Base-by-base conservation (phyloP, 495 filamentous ascomycete genomes). In the Penicillium herquei region DNA sequence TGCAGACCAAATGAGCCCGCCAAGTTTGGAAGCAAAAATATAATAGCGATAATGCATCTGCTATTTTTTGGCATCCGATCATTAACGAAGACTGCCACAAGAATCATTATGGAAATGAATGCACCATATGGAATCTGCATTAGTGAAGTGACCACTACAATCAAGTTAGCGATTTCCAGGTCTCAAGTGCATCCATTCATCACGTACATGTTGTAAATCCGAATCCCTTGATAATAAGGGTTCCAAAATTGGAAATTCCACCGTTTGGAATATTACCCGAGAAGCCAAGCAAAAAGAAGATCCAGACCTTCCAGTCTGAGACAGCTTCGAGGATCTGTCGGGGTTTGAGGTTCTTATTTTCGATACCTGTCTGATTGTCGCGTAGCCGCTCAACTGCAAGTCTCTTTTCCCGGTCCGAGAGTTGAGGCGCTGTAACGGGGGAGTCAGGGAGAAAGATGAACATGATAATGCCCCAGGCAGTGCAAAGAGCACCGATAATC, bases 181-280 rank as follows among this genome's bases (percentile, higher is more conserved):
- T 7, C 32, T 33, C 3, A 3, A 37, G 2, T 45, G n/a, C 9
- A 41, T 8, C 2, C 6, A 14, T 16, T n/a, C n/a, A 30, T 39
- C 8, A 68, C 44, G 56, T 62, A 48, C 71, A 63, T 1, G 76
- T 46, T 78, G 5, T 67, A 46, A 82, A 86, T 6, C 84, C 81
- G 45, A 83, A 80, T 0, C 82, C 79, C 54, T 84, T 68, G 41
- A 85, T 82, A 42, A 87, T 79, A 16, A 52, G 52, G 0, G 79
- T 82, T 12, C 77, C 76, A 55, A 86, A 86, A 49, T 83, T 85
- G 0, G 73, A 74, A n/a, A 87, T 75, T 0, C 70, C 71, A 1
- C 73, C 72, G 26, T 77, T 75, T 2, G 72, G 72, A 8, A 76
- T 72, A 18, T 77, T 73, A 7, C 62, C 59, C 21, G 64, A 57